Evolutionary conservation across 2,329 filamentous ascomycete species (phyloP).

Genomic region (Xylaria sp.): DNA sequence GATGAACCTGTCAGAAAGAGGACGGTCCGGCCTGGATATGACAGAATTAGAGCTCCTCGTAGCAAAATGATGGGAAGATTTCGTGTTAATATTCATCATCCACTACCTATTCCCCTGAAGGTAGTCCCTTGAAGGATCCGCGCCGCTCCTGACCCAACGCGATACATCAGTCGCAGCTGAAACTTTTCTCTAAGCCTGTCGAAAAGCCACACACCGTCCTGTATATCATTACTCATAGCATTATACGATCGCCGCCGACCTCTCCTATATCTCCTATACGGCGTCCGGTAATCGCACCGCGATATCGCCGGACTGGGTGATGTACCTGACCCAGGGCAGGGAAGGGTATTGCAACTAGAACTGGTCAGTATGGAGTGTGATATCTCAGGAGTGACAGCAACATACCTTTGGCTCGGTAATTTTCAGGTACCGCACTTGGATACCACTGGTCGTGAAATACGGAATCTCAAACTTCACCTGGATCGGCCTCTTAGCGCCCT

Average conservation of each 20-base stretch:
- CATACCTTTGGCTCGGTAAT: slow-evolving; percentile 98
- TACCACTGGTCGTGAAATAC: slow-evolving; percentile 99
- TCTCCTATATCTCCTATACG: slow-evolving; percentile 49
- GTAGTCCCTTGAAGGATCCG: slow-evolving; percentile 2
- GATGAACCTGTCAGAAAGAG: background rate
- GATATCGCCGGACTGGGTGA: slow-evolving; percentile 97
- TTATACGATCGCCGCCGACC: slow-evolving; percentile 1
- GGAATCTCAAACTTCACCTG: slow-evolving; percentile 99
- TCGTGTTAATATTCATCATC: slow-evolving; percentile 23
- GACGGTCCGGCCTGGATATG: background rate
- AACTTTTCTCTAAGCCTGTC: slow-evolving; percentile 29
- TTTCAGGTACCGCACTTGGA: slow-evolving; percentile 97
- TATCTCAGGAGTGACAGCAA: slow-evolving; percentile 9
- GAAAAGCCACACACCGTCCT: slow-evolving; percentile 18
- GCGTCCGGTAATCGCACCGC: slow-evolving; percentile 92
- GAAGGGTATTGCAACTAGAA: slow-evolving; percentile 93
- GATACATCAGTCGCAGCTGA: slow-evolving; percentile 29
- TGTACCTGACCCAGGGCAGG: slow-evolving; percentile 96
- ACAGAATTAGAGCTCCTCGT: background rate
- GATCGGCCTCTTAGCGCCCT: slow-evolving; percentile 90
- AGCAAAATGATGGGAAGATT: slow-evolving; percentile 2
- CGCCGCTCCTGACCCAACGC: slow-evolving; percentile 15
- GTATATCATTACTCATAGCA: slow-evolving; percentile 28
- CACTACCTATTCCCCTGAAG: background rate
- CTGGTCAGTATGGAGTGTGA: slow-evolving; percentile 10